A percentile compares a stretch with the other conserved stretches of the same genome.
Conservation (phyloP, 2,329 filamentous ascomycete genomes). For the Fusarium marasasianum region DNA sequence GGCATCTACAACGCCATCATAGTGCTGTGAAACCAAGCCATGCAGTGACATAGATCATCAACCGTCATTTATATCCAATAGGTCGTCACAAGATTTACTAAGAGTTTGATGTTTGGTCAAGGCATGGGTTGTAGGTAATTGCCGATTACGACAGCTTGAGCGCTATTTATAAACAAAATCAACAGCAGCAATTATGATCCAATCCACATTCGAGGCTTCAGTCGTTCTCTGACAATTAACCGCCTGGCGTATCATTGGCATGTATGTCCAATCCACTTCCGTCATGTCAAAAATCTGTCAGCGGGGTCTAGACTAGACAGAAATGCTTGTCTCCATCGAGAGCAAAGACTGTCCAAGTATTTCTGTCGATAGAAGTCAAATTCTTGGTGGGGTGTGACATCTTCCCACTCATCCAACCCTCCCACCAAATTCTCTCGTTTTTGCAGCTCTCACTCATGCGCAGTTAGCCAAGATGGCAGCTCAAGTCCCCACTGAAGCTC, state of each 20-base stretch:
- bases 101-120: not conserved
- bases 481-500: conserved; percentile 55
- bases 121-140: not conserved
- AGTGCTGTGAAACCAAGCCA: not conserved
- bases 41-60: not conserved
- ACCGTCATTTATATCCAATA: not conserved
- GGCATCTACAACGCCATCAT: not conserved
- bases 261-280: conserved; percentile 29
- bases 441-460: conserved; percentile 25
- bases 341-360: not conserved
- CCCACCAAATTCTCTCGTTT: conserved; percentile 35
- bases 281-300: conserved; percentile 40
- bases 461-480: conserved; percentile 53
- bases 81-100: not conserved
- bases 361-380: conserved; percentile 31
- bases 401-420: conserved; percentile 29
- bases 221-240: not conserved
- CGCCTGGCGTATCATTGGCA: conserved; percentile 16
- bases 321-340: not conserved
- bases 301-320: conserved; percentile 25
- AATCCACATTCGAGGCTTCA: not conserved
- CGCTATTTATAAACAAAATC: not conserved
- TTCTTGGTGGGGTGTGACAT: conserved; percentile 39
- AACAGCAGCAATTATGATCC: not conserved
- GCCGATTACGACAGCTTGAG: not conserved